Evolutionary conservation across 495 filamentous ascomycete species (phyloP).

Genomic region (Tuber indicum): DNA sequence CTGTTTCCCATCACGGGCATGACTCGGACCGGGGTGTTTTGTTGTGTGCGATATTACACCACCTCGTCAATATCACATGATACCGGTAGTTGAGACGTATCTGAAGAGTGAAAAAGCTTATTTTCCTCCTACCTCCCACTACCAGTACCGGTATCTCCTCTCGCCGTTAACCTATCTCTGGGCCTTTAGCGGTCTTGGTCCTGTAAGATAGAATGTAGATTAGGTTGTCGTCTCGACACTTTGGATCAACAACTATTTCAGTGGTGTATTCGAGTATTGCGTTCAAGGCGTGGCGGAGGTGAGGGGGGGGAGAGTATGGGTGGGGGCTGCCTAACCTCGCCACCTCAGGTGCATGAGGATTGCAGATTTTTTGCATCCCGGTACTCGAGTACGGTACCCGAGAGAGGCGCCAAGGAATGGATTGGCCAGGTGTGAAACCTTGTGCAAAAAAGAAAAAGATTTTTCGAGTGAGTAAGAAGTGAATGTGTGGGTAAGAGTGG

Average conservation of each 20-base stretch:
- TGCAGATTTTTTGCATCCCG: not conserved
- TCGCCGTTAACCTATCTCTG: not conserved
- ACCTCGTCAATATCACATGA: not conserved
- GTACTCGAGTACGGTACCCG: not conserved
- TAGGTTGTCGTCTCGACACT: not conserved
- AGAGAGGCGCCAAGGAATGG: not conserved
- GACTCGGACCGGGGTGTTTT: not conserved
- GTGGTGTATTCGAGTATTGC: not conserved
- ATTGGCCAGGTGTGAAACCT: not conserved
- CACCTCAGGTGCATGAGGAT: not conserved
- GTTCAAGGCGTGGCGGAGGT: not conserved
- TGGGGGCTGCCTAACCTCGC: constrained; percentile 1
- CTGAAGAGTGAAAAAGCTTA: not conserved
- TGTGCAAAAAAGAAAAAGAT: not conserved
- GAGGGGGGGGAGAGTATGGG: not conserved
- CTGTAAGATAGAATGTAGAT: not conserved
- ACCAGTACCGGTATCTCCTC: not conserved
- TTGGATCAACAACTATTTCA: not conserved
- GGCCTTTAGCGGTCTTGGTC: not conserved
- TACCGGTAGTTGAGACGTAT: not conserved
- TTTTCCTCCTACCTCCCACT: not conserved
- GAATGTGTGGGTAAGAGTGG: not conserved
- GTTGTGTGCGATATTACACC: not conserved
- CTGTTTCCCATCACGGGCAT: not conserved
- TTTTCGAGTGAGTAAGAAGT: not conserved